Evolutionary conservation across 1,284 basidiomycete genomes (phyloP).

Genomic region (Papiliotrema flavescens): DNA sequence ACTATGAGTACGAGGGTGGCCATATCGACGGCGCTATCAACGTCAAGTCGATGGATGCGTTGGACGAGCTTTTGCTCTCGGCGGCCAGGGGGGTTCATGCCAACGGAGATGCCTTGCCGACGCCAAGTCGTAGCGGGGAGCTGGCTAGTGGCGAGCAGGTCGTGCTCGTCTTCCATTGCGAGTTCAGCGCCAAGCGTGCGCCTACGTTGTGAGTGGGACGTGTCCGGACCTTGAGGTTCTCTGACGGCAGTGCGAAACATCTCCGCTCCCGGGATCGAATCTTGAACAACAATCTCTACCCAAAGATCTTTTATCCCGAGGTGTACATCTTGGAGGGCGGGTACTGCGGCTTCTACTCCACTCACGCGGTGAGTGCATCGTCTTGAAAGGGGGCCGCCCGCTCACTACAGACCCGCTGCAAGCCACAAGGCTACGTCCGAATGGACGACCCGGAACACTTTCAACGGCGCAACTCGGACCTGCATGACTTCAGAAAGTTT

Average conservation of each 20-base stretch:
- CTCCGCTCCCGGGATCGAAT: constrained; percentile 85
- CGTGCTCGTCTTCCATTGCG: constrained; percentile 95
- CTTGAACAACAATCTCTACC: constrained; percentile 82
- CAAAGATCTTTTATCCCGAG: constrained; percentile 92
- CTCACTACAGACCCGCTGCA: constrained; percentile 59
- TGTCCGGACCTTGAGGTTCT: neutral
- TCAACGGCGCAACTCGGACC: constrained; percentile 71
- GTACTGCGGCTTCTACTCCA: constrained; percentile 76
- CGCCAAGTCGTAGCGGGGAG: constrained; percentile 77
- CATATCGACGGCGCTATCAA: constrained; percentile 91
- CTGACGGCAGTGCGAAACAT: constrained; percentile 70
- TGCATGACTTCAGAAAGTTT: constrained; percentile 88
- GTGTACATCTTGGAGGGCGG: constrained; percentile 96
- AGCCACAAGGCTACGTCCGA: constrained; percentile 75
- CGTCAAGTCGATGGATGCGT: constrained; percentile 73
- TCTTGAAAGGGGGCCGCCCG: neutral
- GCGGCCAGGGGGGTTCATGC: constrained; percentile 50
- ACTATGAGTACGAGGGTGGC: constrained; percentile 92
- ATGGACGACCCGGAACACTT: constrained; percentile 92
- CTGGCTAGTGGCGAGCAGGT: constrained; percentile 59
- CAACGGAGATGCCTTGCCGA: constrained; percentile 56
- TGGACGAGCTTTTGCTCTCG: constrained; percentile 76
- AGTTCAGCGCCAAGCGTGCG: constrained; percentile 91
- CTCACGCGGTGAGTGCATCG: constrained; percentile 12
- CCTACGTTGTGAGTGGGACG: constrained; percentile 75